Evolutionary conservation across 352 stramenopile genomes (phyloP).

Genomic region (Phytophthora ramorum): DNA sequence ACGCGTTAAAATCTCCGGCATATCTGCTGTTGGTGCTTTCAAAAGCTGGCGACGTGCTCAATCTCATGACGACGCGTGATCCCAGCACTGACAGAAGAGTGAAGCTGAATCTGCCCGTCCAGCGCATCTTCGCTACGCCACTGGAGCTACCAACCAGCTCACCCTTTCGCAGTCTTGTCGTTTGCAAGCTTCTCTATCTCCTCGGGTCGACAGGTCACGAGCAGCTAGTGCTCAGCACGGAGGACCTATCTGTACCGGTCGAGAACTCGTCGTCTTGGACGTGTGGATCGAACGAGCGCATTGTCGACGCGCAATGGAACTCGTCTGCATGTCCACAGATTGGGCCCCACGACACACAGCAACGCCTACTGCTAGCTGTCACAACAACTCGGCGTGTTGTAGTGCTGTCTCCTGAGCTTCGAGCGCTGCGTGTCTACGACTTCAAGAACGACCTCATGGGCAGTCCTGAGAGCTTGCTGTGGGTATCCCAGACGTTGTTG

Average conservation of each 20-base stretch:
- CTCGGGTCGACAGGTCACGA: slow-evolving; percentile 24
- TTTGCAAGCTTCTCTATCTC: slow-evolving; percentile 59
- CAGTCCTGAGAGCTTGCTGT: slow-evolving; percentile 61
- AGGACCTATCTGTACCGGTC: slow-evolving; percentile 49
- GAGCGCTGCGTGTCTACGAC: slow-evolving; percentile 47
- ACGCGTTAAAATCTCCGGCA: slow-evolving; percentile 10
- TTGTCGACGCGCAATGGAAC: slow-evolving; percentile 71
- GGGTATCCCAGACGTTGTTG: slow-evolving; percentile 73
- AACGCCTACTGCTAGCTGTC: slow-evolving; percentile 47
- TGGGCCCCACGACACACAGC: slow-evolving; percentile 26
- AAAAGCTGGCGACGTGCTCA: slow-evolving; percentile 56
- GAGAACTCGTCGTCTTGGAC: slow-evolving; percentile 38
- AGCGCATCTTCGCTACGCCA: slow-evolving; percentile 64
- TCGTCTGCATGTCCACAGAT: slow-evolving; percentile 23
- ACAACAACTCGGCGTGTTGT: slow-evolving; percentile 65
- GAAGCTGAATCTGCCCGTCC: slow-evolving; percentile 46
- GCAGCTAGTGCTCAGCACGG: slow-evolving; percentile 56
- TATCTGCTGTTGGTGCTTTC: slow-evolving; percentile 66
- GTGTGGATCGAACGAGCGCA: slow-evolving; percentile 42
- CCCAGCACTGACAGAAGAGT: slow-evolving; percentile 44
- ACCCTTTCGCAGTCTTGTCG: slow-evolving; percentile 30
- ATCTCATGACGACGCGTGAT: slow-evolving; percentile 51
- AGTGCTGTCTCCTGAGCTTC: slow-evolving; percentile 52
- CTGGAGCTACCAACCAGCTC: slow-evolving; percentile 46
- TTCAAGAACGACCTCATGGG: slow-evolving; percentile 41